These are phyloP conservation scores for Tolypocladium pustulatum DNA, from an alignment of 2,329 filamentous ascomycete species.

Conservation along the genomic window DNA sequence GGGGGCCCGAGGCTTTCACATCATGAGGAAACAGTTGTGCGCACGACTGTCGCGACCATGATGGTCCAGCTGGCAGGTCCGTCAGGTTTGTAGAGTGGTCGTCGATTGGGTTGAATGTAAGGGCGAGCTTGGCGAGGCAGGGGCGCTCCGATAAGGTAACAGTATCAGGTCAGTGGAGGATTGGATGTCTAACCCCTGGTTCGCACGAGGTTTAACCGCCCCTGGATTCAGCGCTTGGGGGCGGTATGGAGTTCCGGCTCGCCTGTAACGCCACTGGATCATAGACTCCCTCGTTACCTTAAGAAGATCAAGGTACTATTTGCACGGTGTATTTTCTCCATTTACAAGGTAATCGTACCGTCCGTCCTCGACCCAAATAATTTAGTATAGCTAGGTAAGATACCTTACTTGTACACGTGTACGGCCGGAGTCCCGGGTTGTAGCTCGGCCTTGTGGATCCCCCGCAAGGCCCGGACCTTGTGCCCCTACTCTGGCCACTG, in stretches of 20 bases:
- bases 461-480: no score
- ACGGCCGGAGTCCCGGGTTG: no score
- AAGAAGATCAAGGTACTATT: no score
- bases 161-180: not conserved
- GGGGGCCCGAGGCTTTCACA: not conserved
- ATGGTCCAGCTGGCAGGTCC: not conserved
- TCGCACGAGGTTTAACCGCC: not conserved
- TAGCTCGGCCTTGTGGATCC: no score
- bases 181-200: not conserved
- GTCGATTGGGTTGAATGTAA: not conserved
- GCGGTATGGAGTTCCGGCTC: no score
- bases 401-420: no score
- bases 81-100: not conserved
- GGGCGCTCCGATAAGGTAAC: not conserved
- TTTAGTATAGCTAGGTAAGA: no score
- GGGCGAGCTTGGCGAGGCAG: not conserved
- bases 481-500: no score
- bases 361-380: no score
- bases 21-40: not conserved
- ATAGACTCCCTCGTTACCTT: not conserved
- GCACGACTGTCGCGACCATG: not conserved
- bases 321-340: no score
- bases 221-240: not conserved
- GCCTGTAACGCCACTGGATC: no score
- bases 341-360: no score